phyloP scores from a whole-genome alignment of 306 rosid genomes.

The Oemleria cerasiformis region DNA sequence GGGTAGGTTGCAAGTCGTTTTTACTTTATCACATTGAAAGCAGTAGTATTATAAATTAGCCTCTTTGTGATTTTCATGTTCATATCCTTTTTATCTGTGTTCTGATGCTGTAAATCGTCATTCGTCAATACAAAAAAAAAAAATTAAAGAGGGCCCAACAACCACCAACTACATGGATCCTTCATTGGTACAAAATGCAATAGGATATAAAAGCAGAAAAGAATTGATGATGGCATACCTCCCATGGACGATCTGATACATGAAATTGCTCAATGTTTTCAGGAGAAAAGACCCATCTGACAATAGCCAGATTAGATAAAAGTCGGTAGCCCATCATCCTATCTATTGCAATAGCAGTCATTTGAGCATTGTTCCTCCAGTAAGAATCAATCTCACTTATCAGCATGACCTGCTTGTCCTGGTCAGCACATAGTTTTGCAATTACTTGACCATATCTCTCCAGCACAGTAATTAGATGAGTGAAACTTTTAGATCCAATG shows the following conservation, averaged over 20 bases:
- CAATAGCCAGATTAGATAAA: constrained; percentile 87
- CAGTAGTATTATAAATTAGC: background rate
- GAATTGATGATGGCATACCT: constrained; percentile 48
- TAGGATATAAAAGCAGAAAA: background rate
- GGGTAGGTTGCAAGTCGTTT: background rate
- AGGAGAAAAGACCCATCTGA: constrained; percentile 90
- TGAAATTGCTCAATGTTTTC: constrained; percentile 84
- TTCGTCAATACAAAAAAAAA: background rate
- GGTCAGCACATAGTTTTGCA: constrained; percentile 73
- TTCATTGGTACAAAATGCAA: background rate
- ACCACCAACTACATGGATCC: background rate
- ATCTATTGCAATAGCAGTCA: constrained; percentile 91
- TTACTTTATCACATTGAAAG: background rate
- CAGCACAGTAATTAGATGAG: constrained; percentile 91
- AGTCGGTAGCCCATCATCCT: constrained; percentile 99
- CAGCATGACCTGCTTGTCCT: constrained; percentile 88
- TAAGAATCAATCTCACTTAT: constrained; percentile 73
- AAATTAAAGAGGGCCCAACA: background rate
- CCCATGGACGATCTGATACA: constrained; percentile 93
- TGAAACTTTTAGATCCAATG: constrained; percentile 95
- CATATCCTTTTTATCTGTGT: background rate
- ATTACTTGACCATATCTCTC: constrained; percentile 94
- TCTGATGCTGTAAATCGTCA: background rate
- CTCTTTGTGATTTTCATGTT: background rate
- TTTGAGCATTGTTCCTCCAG: constrained; percentile 94